Conservation (phyloP, 2,329 filamentous ascomycete species). For the Sporothrix luriei region DNA sequence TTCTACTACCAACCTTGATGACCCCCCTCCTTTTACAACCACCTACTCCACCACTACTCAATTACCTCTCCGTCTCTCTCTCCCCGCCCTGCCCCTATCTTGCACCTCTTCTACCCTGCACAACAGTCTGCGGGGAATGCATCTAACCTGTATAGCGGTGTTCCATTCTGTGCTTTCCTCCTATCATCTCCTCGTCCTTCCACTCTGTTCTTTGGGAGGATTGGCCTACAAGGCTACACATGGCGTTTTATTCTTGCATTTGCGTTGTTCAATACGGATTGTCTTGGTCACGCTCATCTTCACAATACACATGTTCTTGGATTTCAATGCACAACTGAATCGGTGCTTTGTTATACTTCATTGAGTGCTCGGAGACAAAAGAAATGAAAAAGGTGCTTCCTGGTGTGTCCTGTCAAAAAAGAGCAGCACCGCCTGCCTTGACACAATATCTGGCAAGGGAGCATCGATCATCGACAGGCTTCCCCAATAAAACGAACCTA, state of each 20-base stretch:
- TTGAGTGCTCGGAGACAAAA: background rate
- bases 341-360: background rate
- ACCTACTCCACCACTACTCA: background rate
- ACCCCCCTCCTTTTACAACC: background rate
- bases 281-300: background rate
- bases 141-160: background rate
- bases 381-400: background rate
- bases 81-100: background rate
- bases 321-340: background rate
- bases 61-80: background rate
- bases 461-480: background rate
- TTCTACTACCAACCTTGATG: background rate
- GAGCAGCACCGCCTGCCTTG: constrained; percentile 6
- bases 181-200: background rate
- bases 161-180: background rate
- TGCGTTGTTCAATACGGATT: background rate
- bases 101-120: background rate
- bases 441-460: background rate
- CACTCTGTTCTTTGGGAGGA: background rate
- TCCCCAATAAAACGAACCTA: background rate
- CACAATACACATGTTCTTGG: background rate
- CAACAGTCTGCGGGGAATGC: background rate
- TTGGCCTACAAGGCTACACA: background rate
- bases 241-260: constrained; percentile 3
- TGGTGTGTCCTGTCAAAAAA: constrained; percentile 6